Evolutionary conservation across 2,329 filamentous ascomycete species (phyloP), one percentile per base, ranked within the genome.

Genomic region (Botrytis paeoniae): DNA sequence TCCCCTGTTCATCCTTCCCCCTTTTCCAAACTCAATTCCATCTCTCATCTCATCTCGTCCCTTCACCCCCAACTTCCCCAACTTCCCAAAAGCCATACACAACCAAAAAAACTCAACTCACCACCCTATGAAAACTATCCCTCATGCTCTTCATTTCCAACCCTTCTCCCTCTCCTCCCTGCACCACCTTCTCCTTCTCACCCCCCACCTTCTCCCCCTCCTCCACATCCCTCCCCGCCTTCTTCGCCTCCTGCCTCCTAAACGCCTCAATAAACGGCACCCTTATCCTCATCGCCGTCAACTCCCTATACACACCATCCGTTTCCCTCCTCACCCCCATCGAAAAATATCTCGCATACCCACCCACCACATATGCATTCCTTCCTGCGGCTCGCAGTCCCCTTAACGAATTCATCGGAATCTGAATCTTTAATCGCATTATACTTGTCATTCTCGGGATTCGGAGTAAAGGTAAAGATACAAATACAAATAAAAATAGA

Each of bases 211-310:
- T 85, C 76, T 86, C 92, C 88, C 89, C 92, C 41, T 90, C 89
- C 25, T 86, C 90, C 12, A 35, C 32, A 35, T 16, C 39, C 74
- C 87, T 87, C 29, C 29, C 29, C 12, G 90, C 86, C 62, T 88
- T 84, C 25, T 63, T 61, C 1, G 76, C 78, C 57, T 87, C 85
- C 76, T 87, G 85, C 76, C 86, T 84, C 32, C 84, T 85, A 66
- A 92, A 83, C 0, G 91, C 91, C 76, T 92, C 88, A 59, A 92
- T 86, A 88, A 90, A 92, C 41, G 91, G 90, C n/a, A 86, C 90
- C 74, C 88, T 87, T 12, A 90, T 87, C 62, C 89, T 84, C 82
- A 87, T 87, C 29, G 86, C 85, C 66, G 88, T 88, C 70, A 90
- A 82, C 70, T 86, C 88, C 65, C 84, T 83, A 78, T 89, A 89